Percentiles rank a stretch among this genome's conserved stretches.
These are phyloP conservation scores for Pyrenophora tritici-repentis DNA, from an alignment of 2,329 filamentous ascomycete species.

Conservation along the genomic window DNA sequence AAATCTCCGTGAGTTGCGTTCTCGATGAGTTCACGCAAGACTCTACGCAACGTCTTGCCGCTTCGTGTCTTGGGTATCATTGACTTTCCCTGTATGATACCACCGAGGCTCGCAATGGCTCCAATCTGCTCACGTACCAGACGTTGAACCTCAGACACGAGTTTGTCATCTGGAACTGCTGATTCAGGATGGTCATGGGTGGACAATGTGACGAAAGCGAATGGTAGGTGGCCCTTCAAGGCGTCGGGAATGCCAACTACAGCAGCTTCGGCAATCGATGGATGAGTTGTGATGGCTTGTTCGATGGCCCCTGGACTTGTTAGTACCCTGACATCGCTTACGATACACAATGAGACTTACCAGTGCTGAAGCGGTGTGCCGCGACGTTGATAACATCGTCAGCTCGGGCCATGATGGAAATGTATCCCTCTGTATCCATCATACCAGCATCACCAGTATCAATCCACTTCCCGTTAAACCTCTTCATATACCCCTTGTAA, in stretches of 20 bases:
- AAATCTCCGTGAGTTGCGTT: constrained; percentile 76
- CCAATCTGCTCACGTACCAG: constrained; percentile 82
- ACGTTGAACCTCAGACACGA: constrained; percentile 69
- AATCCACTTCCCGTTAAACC: constrained; percentile 81
- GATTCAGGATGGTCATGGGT: constrained; percentile 57
- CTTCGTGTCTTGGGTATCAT: constrained; percentile 92
- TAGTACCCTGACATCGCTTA: background rate
- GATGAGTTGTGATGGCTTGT: constrained; percentile 84
- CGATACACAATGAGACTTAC: constrained; percentile 52
- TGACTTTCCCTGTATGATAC: constrained; percentile 79
- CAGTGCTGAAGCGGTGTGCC: constrained; percentile 86
- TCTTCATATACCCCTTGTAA: constrained; percentile 80
- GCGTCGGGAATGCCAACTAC: constrained; percentile 84
- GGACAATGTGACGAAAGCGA: constrained; percentile 78
- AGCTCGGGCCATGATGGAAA: constrained; percentile 66
- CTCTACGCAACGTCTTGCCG: constrained; percentile 86
- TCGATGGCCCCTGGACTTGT: constrained; percentile 73
- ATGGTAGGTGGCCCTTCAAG: constrained; percentile 88
- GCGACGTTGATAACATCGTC: constrained; percentile 98
- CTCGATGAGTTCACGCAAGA: constrained; percentile 82
- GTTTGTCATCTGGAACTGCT: constrained; percentile 55
- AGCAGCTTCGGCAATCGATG: constrained; percentile 78
- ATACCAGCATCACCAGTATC: constrained; percentile 91
- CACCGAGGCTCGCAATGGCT: constrained; percentile 82
- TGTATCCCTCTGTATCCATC: constrained; percentile 74